Percentiles rank a stretch among this genome's conserved stretches.
phyloP scores from a whole-genome alignment of 768 basidiomycete genomes.

The Phaffia tasmanica region DNA sequence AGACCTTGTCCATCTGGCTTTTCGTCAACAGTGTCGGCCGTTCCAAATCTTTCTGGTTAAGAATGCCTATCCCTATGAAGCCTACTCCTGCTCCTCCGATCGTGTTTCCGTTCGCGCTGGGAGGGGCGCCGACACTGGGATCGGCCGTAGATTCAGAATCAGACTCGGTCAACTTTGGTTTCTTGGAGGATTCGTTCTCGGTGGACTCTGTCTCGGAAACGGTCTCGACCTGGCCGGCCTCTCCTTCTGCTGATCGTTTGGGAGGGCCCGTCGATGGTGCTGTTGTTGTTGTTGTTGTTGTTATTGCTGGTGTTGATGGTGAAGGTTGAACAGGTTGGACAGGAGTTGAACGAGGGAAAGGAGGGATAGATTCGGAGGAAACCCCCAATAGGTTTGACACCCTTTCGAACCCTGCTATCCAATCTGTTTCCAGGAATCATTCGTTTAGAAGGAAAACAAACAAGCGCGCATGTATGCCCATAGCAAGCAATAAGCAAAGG shows the following conservation, averaged over 20 bases:
- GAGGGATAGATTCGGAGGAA: no score
- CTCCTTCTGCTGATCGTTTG: constrained; percentile 10
- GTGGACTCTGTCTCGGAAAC: constrained; percentile 3
- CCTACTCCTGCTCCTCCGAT: background rate
- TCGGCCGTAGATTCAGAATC: background rate
- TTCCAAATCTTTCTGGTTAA: constrained; percentile 59
- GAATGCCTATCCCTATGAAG: constrained; percentile 36
- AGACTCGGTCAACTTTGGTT: constrained; percentile 13
- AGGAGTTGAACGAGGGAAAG: background rate
- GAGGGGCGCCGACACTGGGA: background rate
- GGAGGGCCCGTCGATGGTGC: background rate
- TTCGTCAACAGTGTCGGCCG: constrained; percentile 64
- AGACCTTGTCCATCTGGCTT: constrained; percentile 64
- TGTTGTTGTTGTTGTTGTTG: background rate
- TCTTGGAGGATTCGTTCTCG: background rate
- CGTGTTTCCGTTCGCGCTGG: background rate
- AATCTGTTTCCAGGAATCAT: no score
- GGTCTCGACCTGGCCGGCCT: background rate
- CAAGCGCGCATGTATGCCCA: no score
- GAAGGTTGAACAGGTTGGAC: background rate
- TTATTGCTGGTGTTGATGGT: background rate
- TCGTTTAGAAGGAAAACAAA: no score
- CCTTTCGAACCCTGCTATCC: no score
- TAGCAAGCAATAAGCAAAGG: background rate
- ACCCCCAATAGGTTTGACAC: no score